Evolutionary conservation across 768 basidiomycete genomes (phyloP), one percentile per base, ranked within the genome.

Genomic region (Boletus huronensis): DNA sequence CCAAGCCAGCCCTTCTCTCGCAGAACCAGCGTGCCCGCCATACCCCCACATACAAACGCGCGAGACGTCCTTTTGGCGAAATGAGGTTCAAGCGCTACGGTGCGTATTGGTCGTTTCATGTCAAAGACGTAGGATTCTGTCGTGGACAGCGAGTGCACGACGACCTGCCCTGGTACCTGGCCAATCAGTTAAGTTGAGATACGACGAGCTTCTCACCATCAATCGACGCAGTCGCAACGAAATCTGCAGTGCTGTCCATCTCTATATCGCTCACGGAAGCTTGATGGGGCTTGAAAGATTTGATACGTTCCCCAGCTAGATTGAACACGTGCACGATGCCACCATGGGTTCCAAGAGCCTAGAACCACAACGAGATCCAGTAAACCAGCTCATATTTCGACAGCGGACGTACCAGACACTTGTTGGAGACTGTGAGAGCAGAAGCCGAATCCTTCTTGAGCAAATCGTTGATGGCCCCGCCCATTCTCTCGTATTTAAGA

Each of bases 1-100:
- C 96, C 94, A 1, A 98, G 73, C 95, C 97, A 98, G 6, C 94
- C 91, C 67, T 97, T 98, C 76, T 98, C 96, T 58, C 90, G 83
- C 61, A 97, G 63, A n/a, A 90, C 76, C 26, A 99, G 74, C 21
- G 79, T 84, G 5, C 97, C 96, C 0, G 91, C 88, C 79, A 96
- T 80, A 9, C 97, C 97, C 21, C 96, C 97, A 52, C 88, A 92
- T 11, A 97, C 88, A 61, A 97, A 87, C 0, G 88, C 81, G 21
- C 92, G 80, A 8, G 88, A 82, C 35, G 79, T 78, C 47, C 82
- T 82, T 71, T 88, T 90, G 4, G 88, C 83, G 58, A 96, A 99
- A 55, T 85, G 80, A 6, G 97, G 97, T 64, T 98, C 96, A 52
- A 98, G 79, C 2, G 94, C 84, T 42, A 98, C 80, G 3, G 88